Base-by-base conservation (phyloP, 1,284 basidiomycete genomes). In the Cronartium quercuum region DNA sequence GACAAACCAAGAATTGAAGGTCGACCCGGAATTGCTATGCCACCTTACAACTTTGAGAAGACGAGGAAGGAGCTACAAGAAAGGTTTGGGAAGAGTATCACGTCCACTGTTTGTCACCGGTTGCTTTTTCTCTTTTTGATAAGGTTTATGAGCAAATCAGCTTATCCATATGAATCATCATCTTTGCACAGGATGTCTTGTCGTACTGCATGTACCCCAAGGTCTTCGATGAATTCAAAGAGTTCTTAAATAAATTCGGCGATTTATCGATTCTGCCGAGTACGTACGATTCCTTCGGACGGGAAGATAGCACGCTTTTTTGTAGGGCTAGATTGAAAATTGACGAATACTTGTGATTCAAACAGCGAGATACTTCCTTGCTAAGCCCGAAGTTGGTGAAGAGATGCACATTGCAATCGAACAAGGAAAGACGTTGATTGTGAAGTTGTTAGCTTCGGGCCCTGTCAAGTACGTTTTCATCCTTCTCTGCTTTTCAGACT, bases 361-460 rank as follows among this genome's bases (percentile, higher is more conserved):
- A 80, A 94, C 95, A 76, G 98, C 96, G 38, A 91, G 96, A 77
- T 95, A 91, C 86, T 98, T 99, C 90, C 85, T 98, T 78, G 91
- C 90, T 77, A 92, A 92, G 78, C 94, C 96, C 47, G 87, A 89
- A 78, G 86, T 91, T 78, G 91, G 91, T 78, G 94, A 98, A 84
- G 96, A 98, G 84, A 91, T 98, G 88, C 89, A 93, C 83, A 91
- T 98, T 81, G 88, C 90, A 68, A 97, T 99, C 80, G 95, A 98
- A 84, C 88, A 94, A 83, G 96, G 96, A 75, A 97, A 98, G 87
- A 95, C 90, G 76, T 86, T 98, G 77, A 96, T 98, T 82, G 89
- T 99, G 83, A 92, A 94, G 81, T 86, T 98, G 79, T 90, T 98
- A 86, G 95, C 96, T 55, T 87, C 96, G 69, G 94, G 95, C 40